Conservation (phyloP, 1,284 basidiomycete species). For the Papiliotrema flavescens region DNA sequence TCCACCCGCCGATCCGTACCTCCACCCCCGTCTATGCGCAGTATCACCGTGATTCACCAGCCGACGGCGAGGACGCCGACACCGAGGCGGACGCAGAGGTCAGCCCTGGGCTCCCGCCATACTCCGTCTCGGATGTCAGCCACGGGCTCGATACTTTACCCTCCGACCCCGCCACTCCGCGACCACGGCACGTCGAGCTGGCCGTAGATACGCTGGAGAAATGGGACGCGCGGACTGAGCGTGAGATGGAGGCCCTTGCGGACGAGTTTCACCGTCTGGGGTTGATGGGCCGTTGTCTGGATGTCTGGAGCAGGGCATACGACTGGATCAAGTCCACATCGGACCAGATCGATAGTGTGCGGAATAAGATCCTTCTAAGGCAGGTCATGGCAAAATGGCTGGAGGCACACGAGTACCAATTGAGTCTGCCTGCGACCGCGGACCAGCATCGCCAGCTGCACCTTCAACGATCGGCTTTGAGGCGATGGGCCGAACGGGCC, state of each 20-base stretch:
- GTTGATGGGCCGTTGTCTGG: slow-evolving; percentile 41
- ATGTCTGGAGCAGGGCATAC: slow-evolving; percentile 36
- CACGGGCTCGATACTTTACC: slow-evolving; percentile 4
- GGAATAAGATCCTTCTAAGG: slow-evolving; percentile 36
- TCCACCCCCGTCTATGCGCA: slow-evolving; percentile 30
- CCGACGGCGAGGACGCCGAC: neutral
- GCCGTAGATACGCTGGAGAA: slow-evolving; percentile 11
- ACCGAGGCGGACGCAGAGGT: neutral
- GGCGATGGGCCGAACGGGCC: slow-evolving; percentile 20
- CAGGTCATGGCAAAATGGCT: slow-evolving; percentile 39
- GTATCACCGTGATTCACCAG: neutral
- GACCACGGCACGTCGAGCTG: neutral
- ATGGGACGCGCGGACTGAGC: slow-evolving; percentile 2
- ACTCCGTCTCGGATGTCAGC: slow-evolving; percentile 29
- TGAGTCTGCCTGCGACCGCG: slow-evolving; percentile 32
- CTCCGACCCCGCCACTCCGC: slow-evolving; percentile 5
- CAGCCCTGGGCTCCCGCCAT: slow-evolving; percentile 18
- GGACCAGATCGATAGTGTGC: slow-evolving; percentile 36
- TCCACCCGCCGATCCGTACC: slow-evolving; percentile 30
- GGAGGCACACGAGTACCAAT: slow-evolving; percentile 14
- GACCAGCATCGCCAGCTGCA: slow-evolving; percentile 26
- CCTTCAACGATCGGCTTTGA: slow-evolving; percentile 16
- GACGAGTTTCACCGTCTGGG: slow-evolving; percentile 39
- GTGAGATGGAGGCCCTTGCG: slow-evolving; percentile 34
- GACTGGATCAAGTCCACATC: slow-evolving; percentile 40